These are phyloP conservation scores for Citrullus colocynthis DNA, from an alignment of 306 rosid genomes.

Conservation along the genomic window DNA sequence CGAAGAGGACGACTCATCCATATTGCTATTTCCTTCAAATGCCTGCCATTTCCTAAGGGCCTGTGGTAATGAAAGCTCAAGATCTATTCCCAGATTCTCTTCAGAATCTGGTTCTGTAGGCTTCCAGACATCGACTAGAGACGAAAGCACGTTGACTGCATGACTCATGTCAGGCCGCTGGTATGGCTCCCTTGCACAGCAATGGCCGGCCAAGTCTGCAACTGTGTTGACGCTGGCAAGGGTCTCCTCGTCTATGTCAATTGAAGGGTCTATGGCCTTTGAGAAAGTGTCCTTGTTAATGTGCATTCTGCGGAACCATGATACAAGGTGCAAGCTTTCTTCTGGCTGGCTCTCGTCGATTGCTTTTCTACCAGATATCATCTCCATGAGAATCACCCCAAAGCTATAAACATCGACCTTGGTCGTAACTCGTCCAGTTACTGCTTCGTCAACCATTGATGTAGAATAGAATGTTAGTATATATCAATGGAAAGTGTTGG, in stretches of 20 bases:
- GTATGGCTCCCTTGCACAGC: constrained; percentile 63
- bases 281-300: constrained; percentile 24
- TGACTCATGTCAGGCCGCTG: constrained; percentile 86
- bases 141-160: constrained; percentile 57
- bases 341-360: constrained; percentile 62
- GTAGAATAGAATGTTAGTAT: background rate
- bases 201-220: constrained; percentile 74
- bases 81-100: constrained; percentile 38
- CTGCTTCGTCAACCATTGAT: constrained; percentile 19
- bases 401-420: constrained; percentile 84
- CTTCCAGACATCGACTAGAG: constrained; percentile 74
- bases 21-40: constrained; percentile 25
- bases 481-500: background rate
- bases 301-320: constrained; percentile 65
- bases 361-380: constrained; percentile 68
- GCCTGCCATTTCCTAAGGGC: constrained; percentile 62
- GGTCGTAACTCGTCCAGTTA: constrained; percentile 68
- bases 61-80: constrained; percentile 47
- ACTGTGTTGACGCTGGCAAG: constrained; percentile 30
- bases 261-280: constrained; percentile 44
- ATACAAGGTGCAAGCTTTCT: constrained; percentile 65
- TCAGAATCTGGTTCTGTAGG: constrained; percentile 37
- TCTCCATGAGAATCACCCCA: constrained; percentile 92
- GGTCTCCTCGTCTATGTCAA: constrained; percentile 45
- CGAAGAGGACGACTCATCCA: constrained; percentile 18